phyloP scores from a whole-genome alignment of 192 early-diverging fungal genomes.

The Podila epicladia region DNA sequence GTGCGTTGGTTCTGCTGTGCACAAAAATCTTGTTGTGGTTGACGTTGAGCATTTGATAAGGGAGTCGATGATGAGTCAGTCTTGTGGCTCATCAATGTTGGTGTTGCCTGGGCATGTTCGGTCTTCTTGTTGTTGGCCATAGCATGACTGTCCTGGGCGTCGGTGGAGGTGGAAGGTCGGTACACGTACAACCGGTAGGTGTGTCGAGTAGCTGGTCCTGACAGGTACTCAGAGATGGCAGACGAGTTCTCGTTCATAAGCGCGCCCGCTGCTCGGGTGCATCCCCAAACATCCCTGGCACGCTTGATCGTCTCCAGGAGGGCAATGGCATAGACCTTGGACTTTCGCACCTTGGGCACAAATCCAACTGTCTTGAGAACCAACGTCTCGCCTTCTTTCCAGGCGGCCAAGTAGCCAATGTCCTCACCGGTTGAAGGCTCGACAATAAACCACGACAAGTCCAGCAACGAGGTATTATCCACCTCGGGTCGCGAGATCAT shows the following conservation, averaged over 20 bases:
- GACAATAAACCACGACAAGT: slow-evolving; percentile 32
- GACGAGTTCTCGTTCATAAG: slow-evolving; percentile 30
- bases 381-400: slow-evolving; percentile 27
- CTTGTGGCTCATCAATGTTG: background rate
- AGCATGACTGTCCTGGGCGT: background rate
- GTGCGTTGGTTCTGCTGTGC: slow-evolving; percentile 3
- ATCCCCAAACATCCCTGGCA: slow-evolving; percentile 37
- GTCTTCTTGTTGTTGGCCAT: no score
- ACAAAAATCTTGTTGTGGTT: slow-evolving; percentile 5
- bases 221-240: slow-evolving; percentile 4
- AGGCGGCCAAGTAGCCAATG: slow-evolving; percentile 32
- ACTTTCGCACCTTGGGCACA: slow-evolving; percentile 11
- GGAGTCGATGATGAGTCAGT: background rate
- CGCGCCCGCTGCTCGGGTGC: slow-evolving; percentile 16
- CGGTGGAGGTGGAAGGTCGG: background rate
- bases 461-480: slow-evolving; percentile 30
- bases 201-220: slow-evolving; percentile 25
- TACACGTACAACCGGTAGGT: slow-evolving; percentile 37
- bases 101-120: background rate
- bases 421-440: slow-evolving; percentile 20
- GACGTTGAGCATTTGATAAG: background rate
- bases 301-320: slow-evolving; percentile 15
- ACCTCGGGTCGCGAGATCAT: slow-evolving; percentile 43
- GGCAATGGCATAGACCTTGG: slow-evolving; percentile 19
- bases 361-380: slow-evolving; percentile 38